Evolutionary conservation across 108 stramenopile genomes (phyloP).

Genomic region (Parmales sp.): DNA sequence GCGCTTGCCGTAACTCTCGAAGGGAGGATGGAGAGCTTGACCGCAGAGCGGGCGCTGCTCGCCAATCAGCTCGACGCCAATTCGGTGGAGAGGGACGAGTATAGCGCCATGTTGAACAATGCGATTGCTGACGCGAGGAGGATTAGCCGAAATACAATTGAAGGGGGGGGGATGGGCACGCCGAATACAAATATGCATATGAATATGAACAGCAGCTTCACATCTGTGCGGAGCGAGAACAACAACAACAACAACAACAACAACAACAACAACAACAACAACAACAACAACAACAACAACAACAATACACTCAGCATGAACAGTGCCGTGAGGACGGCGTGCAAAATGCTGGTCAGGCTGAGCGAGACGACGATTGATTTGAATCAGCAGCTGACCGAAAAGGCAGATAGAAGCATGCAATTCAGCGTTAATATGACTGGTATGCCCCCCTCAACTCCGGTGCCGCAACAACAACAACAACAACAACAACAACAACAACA

Average conservation of each 20-base stretch:
- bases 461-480: background rate
- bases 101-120: background rate
- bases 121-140: background rate
- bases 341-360: too few species aligned
- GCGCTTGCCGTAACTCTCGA: slow-evolving; percentile 1
- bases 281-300: background rate
- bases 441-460: background rate
- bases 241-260: background rate
- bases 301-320: background rate
- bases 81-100: background rate
- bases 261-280: background rate
- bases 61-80: background rate
- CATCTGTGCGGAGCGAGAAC: background rate
- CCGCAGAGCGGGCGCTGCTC: slow-evolving; percentile 3
- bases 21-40: background rate
- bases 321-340: too few species aligned
- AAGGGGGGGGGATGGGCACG: too few species aligned
- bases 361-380: too few species aligned
- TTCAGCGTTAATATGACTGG: background rate
- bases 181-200: too few species aligned
- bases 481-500: background rate
- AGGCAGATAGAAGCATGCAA: too few species aligned
- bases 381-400: too few species aligned
- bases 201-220: too few species aligned
- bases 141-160: background rate